Evolutionary conservation across 2,329 filamentous ascomycete species (phyloP).

Genomic region (Trichoderma atrobrunneum): DNA sequence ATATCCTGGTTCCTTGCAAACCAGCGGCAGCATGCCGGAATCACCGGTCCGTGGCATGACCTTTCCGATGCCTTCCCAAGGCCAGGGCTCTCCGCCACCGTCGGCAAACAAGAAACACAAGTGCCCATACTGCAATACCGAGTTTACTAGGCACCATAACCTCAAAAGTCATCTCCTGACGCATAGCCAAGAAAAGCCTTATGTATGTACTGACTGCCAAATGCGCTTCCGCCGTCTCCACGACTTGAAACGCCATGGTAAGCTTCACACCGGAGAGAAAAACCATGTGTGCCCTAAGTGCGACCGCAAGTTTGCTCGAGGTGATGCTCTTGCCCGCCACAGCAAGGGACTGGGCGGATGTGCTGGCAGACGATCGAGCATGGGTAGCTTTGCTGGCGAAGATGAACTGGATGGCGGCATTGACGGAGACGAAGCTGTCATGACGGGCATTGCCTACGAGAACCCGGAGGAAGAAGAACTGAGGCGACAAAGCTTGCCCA

Average conservation of each 20-base stretch:
- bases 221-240: conserved; percentile 90
- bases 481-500: conserved; percentile 68
- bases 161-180: conserved; percentile 96
- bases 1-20: conserved; percentile 52
- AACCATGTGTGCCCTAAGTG: conserved; percentile 95
- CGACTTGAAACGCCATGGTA: conserved; percentile 92
- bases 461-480: conserved; percentile 59
- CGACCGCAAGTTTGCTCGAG: conserved; percentile 89
- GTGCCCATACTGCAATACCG: conserved; percentile 92
- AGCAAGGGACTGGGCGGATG: conserved; percentile 95
- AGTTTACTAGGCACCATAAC: conserved; percentile 96
- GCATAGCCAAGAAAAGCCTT: conserved; percentile 97
- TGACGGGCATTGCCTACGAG: conserved; percentile 57
- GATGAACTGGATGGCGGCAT: conserved; percentile 63
- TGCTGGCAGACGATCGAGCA: conserved; percentile 83
- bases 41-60: conserved; percentile 53
- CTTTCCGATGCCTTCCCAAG: conserved; percentile 50
- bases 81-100: conserved; percentile 57
- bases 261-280: conserved; percentile 93
- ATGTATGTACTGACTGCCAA: conserved; percentile 88
- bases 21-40: conserved; percentile 42
- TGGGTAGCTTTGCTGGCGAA: conserved; percentile 76
- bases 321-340: conserved; percentile 90
- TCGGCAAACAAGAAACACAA: conserved; percentile 78
- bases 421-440: conserved; percentile 54